Evolutionary conservation across 495 filamentous ascomycete species (phyloP).

Genomic region (Evansstolkia leycettana): DNA sequence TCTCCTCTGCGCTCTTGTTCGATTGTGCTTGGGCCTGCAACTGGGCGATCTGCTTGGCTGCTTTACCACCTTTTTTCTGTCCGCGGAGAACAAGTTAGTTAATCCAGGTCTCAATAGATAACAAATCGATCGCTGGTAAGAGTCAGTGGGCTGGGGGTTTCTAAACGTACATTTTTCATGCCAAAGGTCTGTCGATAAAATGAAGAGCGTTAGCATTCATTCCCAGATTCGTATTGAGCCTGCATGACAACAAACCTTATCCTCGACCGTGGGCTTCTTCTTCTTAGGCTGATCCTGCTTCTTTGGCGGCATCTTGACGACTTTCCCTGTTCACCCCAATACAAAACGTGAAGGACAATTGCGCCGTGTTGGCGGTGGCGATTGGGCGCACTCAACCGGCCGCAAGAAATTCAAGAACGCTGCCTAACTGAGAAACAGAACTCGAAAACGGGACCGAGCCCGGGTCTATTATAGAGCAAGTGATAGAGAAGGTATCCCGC

Average conservation of each 20-base stretch:
- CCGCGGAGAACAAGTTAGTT: conserved; percentile 1
- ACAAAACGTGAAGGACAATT: conserved; percentile 12
- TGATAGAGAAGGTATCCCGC: too few relatives aligned
- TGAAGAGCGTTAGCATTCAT: not conserved
- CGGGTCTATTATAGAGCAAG: too few relatives aligned
- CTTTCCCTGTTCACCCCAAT: conserved; percentile 3
- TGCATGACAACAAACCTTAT: conserved; percentile 49
- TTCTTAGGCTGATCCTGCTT: conserved; percentile 52
- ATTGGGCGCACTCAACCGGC: conserved; percentile 1
- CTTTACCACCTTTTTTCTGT: conserved; percentile 84
- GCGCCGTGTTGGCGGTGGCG: conserved; percentile 9
- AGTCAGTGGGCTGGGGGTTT: conserved; percentile 4
- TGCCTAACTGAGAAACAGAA: conserved; percentile 7
- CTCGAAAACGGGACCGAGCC: conserved; percentile 1
- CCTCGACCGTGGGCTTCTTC: conserved; percentile 68
- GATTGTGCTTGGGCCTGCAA: conserved; percentile 57
- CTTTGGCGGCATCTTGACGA: conserved; percentile 81
- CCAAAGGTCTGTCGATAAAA: conserved; percentile 59
- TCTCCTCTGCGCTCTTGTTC: conserved; percentile 71
- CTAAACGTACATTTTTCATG: conserved; percentile 78
- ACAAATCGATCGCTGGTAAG: not conserved
- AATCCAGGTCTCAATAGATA: not conserved
- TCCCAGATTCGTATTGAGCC: conserved; percentile 5
- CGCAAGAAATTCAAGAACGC: conserved; percentile 10
- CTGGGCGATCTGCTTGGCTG: conserved; percentile 79